These are phyloP conservation scores for Dactylis glomerata DNA, from an alignment of 176 grass and related monocot species.

Conservation along the genomic window DNA sequence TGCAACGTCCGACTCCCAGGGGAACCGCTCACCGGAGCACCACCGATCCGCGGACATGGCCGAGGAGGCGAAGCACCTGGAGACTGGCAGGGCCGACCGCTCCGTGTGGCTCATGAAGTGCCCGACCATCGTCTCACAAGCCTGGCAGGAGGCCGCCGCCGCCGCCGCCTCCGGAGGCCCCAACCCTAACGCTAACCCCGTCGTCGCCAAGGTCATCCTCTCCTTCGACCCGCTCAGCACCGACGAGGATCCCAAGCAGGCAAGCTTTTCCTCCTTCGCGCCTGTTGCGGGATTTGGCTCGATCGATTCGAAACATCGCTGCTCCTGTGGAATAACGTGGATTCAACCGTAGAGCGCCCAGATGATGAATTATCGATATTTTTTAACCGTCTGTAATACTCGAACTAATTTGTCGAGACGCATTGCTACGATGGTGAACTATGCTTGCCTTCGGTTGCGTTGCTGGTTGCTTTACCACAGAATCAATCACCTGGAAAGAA, in stretches of 20 bases:
- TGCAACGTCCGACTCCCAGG: neutral
- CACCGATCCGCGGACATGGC: conserved; percentile 7
- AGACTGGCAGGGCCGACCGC: conserved; percentile 64
- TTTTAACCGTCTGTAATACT: neutral
- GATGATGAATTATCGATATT: neutral
- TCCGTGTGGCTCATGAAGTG: conserved; percentile 97
- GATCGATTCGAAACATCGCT: neutral
- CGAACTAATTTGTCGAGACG: neutral
- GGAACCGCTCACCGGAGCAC: neutral
- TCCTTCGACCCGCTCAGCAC: conserved; percentile 75
- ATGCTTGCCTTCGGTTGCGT: neutral
- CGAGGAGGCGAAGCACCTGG: conserved; percentile 61
- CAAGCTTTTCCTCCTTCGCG: neutral
- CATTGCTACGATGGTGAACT: neutral
- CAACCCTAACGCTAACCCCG: conserved; percentile 43
- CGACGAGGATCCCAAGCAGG: conserved; percentile 59
- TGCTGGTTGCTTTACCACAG: neutral
- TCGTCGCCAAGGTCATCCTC: conserved; percentile 74
- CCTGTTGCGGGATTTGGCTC: neutral
- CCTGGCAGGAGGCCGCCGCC: conserved; percentile 62
- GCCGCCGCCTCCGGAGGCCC: neutral
- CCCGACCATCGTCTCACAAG: conserved; percentile 64
- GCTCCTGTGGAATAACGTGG: neutral
- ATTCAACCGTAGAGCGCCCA: neutral
- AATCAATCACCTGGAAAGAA: neutral